Evolutionary conservation across 2,329 filamentous ascomycete genomes (phyloP), one percentile per base, ranked within the genome.

Genomic region (Penicillium digitatum): DNA sequence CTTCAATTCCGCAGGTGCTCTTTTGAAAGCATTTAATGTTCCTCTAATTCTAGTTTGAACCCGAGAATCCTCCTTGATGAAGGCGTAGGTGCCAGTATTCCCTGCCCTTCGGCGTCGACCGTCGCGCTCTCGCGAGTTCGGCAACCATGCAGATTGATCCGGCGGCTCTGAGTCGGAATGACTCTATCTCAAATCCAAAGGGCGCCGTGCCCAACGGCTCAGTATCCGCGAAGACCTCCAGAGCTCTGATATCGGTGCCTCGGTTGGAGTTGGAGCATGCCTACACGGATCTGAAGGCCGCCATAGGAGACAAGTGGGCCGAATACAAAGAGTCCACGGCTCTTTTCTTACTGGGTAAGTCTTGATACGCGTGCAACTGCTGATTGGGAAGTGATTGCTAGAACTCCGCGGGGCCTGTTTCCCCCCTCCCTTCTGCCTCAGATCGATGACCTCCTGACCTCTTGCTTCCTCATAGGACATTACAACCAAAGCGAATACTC

Each of bases 201-300:
- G 59, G 62, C 32, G 61, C 67, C 37, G 63, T 66, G 47, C 55
- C 66, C 26, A 67, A 63, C 45, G 61, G 63, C 35, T 55, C 70
- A 18, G 59, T 72, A 16, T 66, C 69, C n/a, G 67, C 78, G 59
- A 81, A 81, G 56, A 75, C 78, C 45, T 76, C 77, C 48, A 81
- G 81, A 63, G 73, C 76, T 27, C 69, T 78, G 53, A 77, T 78
- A 48, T 77, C 77, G n/a, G 79, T 82, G 24, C 83, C 82, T 61
- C 81, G 84, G 58, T 78, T 87, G 53, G 84, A 87, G 62, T 72
- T 85, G 48, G 84, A 87, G 66, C 82, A 83, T 26, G 75, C 85
- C 48, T 86, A 87, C 66, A 79, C 81, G 10, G 79, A 82, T 57
- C 74, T 87, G 51, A 86, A 86, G 66, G 74, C 76, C 48, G 78